phyloP scores from a whole-genome alignment of 2,329 filamentous ascomycete genomes.

The Botrytis paeoniae region DNA sequence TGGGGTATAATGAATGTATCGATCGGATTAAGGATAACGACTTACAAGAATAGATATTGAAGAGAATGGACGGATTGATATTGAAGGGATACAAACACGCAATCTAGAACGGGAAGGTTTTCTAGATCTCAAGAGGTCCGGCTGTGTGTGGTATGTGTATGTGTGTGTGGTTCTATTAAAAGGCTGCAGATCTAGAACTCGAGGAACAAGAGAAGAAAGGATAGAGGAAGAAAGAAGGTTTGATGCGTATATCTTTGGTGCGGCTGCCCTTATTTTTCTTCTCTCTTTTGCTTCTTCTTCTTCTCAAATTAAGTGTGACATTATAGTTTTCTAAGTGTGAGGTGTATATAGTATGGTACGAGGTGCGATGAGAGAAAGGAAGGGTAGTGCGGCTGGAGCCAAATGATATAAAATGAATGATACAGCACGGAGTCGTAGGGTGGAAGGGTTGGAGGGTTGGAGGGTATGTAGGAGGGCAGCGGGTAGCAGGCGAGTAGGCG shows the following conservation, averaged over 20 bases:
- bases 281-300: neutral
- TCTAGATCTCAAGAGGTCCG: neutral
- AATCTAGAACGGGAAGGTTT: slow-evolving; percentile 10
- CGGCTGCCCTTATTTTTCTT: neutral
- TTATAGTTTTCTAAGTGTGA: neutral
- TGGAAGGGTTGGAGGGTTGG: neutral
- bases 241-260: neutral
- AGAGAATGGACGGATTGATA: neutral
- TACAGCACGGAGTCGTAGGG: neutral
- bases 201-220: neutral
- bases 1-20: neutral
- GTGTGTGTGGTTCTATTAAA: slow-evolving; percentile 11
- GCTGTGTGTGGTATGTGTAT: slow-evolving; percentile 7
- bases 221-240: slow-evolving; percentile 7
- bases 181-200: slow-evolving; percentile 7
- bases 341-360: slow-evolving; percentile 2
- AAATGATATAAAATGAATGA: neutral
- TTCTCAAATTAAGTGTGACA: neutral
- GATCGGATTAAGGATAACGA: slow-evolving; percentile 5
- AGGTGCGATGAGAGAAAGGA: slow-evolving; percentile 5
- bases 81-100: neutral
- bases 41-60: neutral
- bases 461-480: neutral
- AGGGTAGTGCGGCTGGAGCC: neutral
- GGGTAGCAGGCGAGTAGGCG: neutral